These are phyloP conservation scores for Sechiopsis laciniata DNA, from an alignment of 306 rosid species.

Conservation along the genomic window DNA sequence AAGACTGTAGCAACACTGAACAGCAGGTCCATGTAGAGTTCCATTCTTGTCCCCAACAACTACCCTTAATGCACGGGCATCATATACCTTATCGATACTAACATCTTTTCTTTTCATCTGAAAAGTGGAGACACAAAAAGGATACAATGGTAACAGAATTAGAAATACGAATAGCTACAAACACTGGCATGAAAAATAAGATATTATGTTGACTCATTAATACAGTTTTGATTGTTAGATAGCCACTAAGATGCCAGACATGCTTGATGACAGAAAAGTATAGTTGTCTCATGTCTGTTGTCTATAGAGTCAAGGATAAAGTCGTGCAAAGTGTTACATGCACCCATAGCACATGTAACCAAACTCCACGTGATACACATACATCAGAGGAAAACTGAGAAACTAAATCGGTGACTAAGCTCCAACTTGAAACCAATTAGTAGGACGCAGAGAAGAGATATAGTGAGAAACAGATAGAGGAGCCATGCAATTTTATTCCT, in stretches of 20 bases:
- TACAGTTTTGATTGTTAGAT: background rate
- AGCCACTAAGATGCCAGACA: conserved; percentile 9
- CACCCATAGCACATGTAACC: background rate
- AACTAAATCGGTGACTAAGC: background rate
- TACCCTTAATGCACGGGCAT: conserved; percentile 93
- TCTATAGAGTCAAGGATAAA: background rate
- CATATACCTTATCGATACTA: conserved; percentile 67
- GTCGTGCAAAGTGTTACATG: background rate
- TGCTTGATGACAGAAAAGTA: conserved; percentile 4
- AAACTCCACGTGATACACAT: background rate
- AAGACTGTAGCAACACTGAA: conserved; percentile 86
- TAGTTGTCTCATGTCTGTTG: no score
- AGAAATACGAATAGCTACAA: conserved; percentile 1
- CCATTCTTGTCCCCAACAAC: conserved; percentile 97
- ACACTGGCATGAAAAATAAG: conserved; percentile 6
- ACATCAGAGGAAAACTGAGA: background rate
- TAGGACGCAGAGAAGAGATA: conserved; percentile 3
- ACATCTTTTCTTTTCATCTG: conserved; percentile 92
- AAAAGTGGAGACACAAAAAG: conserved; percentile 23
- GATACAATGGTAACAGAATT: conserved; percentile 5
- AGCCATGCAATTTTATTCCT: background rate
- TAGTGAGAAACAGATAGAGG: conserved; percentile 2
- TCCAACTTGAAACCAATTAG: background rate
- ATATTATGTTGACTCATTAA: background rate
- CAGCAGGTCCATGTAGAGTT: conserved; percentile 85